Evolutionary conservation across 2,329 filamentous ascomycete genomes (phyloP).

Genomic region (Pyricularia grisea): DNA sequence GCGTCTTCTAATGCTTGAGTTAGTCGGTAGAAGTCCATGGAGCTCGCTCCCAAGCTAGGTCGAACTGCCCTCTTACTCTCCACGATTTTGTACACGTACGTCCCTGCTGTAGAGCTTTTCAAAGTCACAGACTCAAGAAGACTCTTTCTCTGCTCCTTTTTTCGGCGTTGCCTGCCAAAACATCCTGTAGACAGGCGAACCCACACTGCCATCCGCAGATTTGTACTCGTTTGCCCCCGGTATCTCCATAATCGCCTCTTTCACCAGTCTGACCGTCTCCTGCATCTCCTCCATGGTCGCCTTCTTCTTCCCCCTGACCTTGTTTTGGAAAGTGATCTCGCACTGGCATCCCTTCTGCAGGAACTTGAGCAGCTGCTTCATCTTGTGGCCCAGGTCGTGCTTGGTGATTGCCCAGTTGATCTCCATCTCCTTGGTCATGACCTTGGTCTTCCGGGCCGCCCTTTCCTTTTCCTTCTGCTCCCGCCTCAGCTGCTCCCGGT

Average conservation of each 20-base stretch:
- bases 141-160: neutral
- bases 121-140: neutral
- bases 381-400: constrained; percentile 65
- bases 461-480: constrained; percentile 32
- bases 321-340: constrained; percentile 57
- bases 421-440: constrained; percentile 67
- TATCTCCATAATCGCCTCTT: constrained; percentile 19
- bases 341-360: constrained; percentile 67
- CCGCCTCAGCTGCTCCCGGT: constrained; percentile 41
- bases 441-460: constrained; percentile 24
- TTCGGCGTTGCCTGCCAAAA: neutral
- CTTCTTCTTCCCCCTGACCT: constrained; percentile 45
- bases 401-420: constrained; percentile 77
- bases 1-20: neutral
- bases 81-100: neutral
- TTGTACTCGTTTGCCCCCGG: constrained; percentile 31
- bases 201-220: constrained; percentile 30
- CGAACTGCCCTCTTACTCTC: neutral
- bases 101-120: neutral
- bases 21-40: neutral
- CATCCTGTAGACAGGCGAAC: constrained; percentile 7
- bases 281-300: constrained; percentile 55
- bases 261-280: constrained; percentile 38
- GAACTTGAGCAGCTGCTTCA: constrained; percentile 60
- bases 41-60: neutral